Conservation (phyloP, 2,329 filamentous ascomycete species). For the Trichoderma sp. region DNA sequence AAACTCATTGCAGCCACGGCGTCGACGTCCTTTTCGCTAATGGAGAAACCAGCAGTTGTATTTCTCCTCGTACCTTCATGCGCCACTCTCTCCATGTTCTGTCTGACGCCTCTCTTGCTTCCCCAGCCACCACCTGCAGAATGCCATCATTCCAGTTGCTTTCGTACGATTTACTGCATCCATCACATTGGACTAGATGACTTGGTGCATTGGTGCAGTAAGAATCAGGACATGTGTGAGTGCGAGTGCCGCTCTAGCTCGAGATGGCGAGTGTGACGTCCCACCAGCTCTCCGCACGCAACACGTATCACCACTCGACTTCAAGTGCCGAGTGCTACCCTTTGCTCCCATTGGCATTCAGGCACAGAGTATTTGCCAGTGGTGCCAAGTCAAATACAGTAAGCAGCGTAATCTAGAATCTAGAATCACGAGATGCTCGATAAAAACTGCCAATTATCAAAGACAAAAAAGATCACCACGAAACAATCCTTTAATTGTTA, state of each 20-base stretch:
- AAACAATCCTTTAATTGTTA: neutral
- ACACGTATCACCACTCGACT: neutral
- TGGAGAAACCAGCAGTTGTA: neutral
- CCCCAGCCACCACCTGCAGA: slow-evolving; percentile 6
- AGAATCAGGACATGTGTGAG: neutral
- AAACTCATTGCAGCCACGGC: neutral
- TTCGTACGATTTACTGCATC: neutral
- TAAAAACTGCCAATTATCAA: neutral
- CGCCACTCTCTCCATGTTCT: neutral
- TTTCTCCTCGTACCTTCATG: neutral
- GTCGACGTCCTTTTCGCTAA: neutral
- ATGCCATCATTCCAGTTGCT: slow-evolving; percentile 11
- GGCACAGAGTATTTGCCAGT: neutral
- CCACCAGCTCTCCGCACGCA: neutral
- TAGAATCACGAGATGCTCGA: neutral
- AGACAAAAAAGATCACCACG: neutral
- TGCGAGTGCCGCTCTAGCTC: neutral
- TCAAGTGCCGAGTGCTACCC: neutral
- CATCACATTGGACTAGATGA: neutral
- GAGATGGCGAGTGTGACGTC: neutral
- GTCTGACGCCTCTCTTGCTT: neutral
- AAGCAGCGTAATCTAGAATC: neutral
- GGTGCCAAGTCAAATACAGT: neutral
- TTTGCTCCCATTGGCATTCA: neutral
- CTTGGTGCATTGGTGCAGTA: neutral